Evolutionary conservation across 441 rosid genomes (phyloP).

Genomic region (Lagerstroemia fauriei): DNA sequence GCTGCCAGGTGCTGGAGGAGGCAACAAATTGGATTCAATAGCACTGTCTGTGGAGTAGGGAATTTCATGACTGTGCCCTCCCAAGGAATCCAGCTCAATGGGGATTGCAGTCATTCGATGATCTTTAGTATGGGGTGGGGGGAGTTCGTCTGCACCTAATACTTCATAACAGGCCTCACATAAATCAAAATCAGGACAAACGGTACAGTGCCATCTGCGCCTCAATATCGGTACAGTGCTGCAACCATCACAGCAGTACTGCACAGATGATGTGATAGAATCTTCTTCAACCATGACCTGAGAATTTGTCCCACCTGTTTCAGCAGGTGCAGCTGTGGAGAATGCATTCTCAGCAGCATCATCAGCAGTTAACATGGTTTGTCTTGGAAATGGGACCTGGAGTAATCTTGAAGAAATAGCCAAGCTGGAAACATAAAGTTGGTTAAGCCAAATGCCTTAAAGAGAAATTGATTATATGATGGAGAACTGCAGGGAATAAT

Average conservation of each 20-base stretch:
- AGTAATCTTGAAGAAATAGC: conserved; percentile 98
- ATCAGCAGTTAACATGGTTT: conserved; percentile 87
- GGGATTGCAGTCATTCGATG: conserved; percentile 98
- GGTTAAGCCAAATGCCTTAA: conserved; percentile 30
- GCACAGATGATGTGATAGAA: conserved; percentile 93
- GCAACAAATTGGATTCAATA: conserved; percentile 61
- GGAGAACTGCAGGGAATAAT: conserved; percentile 7
- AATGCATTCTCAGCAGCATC: conserved; percentile 69
- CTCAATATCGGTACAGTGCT: conserved; percentile 96
- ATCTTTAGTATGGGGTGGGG: conserved; percentile 94
- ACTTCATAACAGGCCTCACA: conserved; percentile 97
- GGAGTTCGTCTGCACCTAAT: conserved; percentile 83
- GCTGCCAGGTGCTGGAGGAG: conserved; percentile 49
- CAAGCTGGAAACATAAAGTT: conserved; percentile 58
- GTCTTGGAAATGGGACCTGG: conserved; percentile 99
- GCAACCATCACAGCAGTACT: conserved; percentile 99
- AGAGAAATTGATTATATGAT: conserved; percentile 22
- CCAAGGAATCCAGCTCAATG: conserved; percentile 89
- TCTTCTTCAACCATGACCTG: conserved; percentile 97
- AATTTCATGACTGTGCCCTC: conserved; percentile 80
- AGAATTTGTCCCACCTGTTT: conserved; percentile 64
- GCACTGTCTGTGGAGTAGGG: conserved; percentile 79
- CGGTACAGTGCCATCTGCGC: conserved; percentile 98
- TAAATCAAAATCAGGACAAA: conserved; percentile 98
- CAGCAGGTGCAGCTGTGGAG: conserved; percentile 59